Evolutionary conservation across 2,329 filamentous ascomycete species (phyloP).

Genomic region (Pseudogymnoascus pannorum): DNA sequence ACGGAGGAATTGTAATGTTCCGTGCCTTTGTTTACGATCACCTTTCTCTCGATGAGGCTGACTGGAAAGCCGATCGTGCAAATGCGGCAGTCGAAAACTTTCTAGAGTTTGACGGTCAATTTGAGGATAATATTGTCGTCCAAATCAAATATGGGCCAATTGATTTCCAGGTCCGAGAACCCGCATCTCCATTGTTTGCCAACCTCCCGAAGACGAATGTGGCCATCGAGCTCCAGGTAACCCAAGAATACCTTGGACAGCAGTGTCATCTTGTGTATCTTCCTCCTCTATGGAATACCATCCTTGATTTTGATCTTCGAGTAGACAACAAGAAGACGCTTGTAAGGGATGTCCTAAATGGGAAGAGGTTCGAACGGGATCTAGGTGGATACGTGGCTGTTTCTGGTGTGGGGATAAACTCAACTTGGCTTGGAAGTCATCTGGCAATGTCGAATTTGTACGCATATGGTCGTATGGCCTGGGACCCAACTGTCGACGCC

Average conservation of each 20-base stretch:
- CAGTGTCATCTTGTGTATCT: slow-evolving; percentile 63
- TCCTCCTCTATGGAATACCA: slow-evolving; percentile 59
- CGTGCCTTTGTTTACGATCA: slow-evolving; percentile 65
- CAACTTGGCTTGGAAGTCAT: slow-evolving; percentile 63
- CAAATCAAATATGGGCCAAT: slow-evolving; percentile 71
- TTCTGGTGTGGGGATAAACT: slow-evolving; percentile 58
- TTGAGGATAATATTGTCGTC: slow-evolving; percentile 63
- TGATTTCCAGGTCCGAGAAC: slow-evolving; percentile 66
- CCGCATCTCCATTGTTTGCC: slow-evolving; percentile 57
- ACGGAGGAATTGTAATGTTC: slow-evolving; percentile 61
- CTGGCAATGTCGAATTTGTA: slow-evolving; percentile 66
- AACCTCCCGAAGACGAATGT: slow-evolving; percentile 37
- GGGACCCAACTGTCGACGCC: slow-evolving; percentile 48
- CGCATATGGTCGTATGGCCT: slow-evolving; percentile 59
- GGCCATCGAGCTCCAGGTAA: slow-evolving; percentile 59
- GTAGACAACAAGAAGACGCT: slow-evolving; percentile 48
- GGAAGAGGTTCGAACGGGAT: slow-evolving; percentile 48
- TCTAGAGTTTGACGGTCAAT: slow-evolving; percentile 53
- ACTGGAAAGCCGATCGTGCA: slow-evolving; percentile 62
- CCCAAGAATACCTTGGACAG: slow-evolving; percentile 65
- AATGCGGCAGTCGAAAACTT: slow-evolving; percentile 65
- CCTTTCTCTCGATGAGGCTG: slow-evolving; percentile 42
- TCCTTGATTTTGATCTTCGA: slow-evolving; percentile 60
- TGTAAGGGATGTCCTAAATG: slow-evolving; percentile 54
- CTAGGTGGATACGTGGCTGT: slow-evolving; percentile 59